Base-by-base conservation (phyloP, 805 yeast species). In the Candida methanosorbosa region DNA sequence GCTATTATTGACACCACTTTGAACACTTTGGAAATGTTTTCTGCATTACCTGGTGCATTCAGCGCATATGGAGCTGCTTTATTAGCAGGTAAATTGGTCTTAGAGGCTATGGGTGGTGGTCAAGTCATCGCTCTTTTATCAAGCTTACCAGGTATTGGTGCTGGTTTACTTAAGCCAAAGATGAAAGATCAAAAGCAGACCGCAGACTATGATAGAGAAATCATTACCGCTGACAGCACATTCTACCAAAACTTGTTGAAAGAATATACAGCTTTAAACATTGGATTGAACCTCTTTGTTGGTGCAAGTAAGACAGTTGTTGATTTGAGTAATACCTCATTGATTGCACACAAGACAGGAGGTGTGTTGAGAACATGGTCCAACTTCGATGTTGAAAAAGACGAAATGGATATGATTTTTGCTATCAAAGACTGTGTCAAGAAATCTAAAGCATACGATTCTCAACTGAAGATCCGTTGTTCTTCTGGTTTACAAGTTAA, bases 401-500 rank as follows among this genome's bases (percentile, higher is more conserved):
- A 92, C 56, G 87, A 84, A 18, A 39, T 48, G 2, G 65, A 72
- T 11, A 64, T 85, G 34, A 70, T 75, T 9, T 70, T 77, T 29
- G 82, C 81, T 18, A 63, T 81, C 42, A 62, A 66, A n/a, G 59
- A 64, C 24, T 63, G 76, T 6, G 66, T 81, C 13, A 49, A 59
- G 2, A 66, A 67, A 18, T 60, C 72, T 3, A 56, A 58, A 4
- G 97, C 94, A 4, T 81, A 81, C 47, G 92, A 84, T 54, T 88
- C 83, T 5, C 81, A 81, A 44, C 58, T 90, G 43, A 87, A 87
- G 50, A 72, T 87, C 18, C 81, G 98, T 43, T 81, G 88, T 46
- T 86, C 97, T 1, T 76, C 72, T 43, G 97, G 97, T 0, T 62
- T 92, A 34, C 94, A 84, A 50, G 85, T 90, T 8, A 59, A 72